Percentiles rank a stretch among this genome's conserved stretches.
phyloP scores from a whole-genome alignment of 345 rosid genomes.

The Linum tenue region DNA sequence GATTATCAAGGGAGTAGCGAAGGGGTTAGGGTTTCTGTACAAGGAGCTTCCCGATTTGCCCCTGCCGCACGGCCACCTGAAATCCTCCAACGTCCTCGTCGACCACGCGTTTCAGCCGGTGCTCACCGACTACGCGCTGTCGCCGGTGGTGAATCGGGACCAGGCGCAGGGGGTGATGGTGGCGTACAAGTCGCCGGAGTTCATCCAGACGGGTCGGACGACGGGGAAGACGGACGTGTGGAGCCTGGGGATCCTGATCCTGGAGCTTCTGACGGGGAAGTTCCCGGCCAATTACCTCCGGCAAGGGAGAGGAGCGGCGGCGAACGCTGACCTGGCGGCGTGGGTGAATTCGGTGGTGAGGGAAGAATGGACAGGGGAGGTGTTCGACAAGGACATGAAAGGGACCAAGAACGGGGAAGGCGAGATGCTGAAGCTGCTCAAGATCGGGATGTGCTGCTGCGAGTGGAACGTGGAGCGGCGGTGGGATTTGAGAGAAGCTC shows the following conservation, averaged over 20 bases:
- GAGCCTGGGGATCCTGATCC: constrained; percentile 80
- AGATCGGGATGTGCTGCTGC: constrained; percentile 78
- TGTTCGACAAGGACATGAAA: constrained; percentile 70
- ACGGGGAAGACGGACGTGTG: constrained; percentile 68
- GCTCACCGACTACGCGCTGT: constrained; percentile 52
- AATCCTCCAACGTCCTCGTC: constrained; percentile 76
- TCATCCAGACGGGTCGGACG: constrained; percentile 32
- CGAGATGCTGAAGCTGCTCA: constrained; percentile 69
- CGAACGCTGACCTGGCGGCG: constrained; percentile 42
- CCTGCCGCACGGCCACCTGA: constrained; percentile 77
- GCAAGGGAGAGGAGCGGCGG: constrained; percentile 38
- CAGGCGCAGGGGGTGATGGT: constrained; percentile 66
- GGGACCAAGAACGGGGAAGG: constrained; percentile 53
- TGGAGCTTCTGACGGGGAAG: constrained; percentile 70
- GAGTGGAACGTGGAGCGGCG: constrained; percentile 67
- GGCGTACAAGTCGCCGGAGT: constrained; percentile 78
- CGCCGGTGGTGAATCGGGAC: constrained; percentile 45
- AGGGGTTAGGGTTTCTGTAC: constrained; percentile 57
- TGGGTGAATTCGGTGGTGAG: constrained; percentile 77
- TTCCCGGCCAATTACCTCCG: constrained; percentile 63
- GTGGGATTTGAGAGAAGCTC: constrained; percentile 54
- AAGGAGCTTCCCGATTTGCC: constrained; percentile 37
- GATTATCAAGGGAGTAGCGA: constrained; percentile 72
- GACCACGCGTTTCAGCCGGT: constrained; percentile 43
- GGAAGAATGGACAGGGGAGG: constrained; percentile 79